Base-by-base conservation (phyloP, 306 rosid species). In the Datisca glomerata region DNA sequence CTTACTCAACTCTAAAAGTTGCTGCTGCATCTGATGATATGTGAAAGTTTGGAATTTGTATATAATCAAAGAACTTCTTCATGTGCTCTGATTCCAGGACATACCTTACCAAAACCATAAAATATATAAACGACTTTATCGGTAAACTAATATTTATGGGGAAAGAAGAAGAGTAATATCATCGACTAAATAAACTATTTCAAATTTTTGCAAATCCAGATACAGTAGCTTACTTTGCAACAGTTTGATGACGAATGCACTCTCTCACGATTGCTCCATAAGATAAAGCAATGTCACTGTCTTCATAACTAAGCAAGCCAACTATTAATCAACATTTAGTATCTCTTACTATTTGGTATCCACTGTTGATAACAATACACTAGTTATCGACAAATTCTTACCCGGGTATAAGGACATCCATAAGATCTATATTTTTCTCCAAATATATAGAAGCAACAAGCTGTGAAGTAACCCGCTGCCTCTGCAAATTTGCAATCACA, bases 401-500 rank as follows among this genome's bases (percentile, higher is more conserved):
- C 94, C 77, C 89, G 6, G 29, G 38, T 3, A 78, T 64, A 41
- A 78, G 44, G 49, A 61, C 56, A 43, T 78, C 77, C 60, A 75
- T 47, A 6, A 78, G 27, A 65, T 83, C 79, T 14, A 82, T 24
- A 33, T 82, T 82, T 3, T 34, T 50, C 28, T 82, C 79, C 47
- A 82, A 52, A 27, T 63, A 78, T 15, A 65, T 68, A 5, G 81
- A 72, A 37, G 81, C 79, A 18, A 78, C 21, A 42, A 72, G 8
- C 50, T 34, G 57, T 18, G 78, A 69, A 37, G 58, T 53, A 41
- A 78, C 71, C 22, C 55, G 47, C 43, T 75, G 94, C 63, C 75
- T 63, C 51, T 72, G 85, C 61, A 83, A 66, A 67, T 78, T 83
- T 13, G 91, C 73, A 32, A 78, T 27, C 27, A 78, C 72, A 29